Evolutionary conservation across 1,139 yeast species (phyloP).

Genomic region (Lodderomyces metapsilosis): DNA sequence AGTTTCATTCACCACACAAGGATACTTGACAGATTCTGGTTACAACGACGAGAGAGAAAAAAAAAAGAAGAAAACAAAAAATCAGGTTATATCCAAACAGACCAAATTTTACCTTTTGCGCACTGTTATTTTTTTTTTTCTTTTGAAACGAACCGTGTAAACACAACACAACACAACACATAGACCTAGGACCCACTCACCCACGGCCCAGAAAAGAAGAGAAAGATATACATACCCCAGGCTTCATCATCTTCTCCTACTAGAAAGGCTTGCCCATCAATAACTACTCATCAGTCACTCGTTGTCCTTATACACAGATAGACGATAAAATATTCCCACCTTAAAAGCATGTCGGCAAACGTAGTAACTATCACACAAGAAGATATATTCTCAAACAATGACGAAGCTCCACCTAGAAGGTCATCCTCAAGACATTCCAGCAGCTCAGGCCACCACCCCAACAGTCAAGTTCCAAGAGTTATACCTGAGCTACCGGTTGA

Average conservation of each 20-base stretch:
- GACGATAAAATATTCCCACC: too few relatives aligned
- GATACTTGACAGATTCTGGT: too few relatives aligned
- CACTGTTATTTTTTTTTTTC: background rate
- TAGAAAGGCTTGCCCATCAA: too few relatives aligned
- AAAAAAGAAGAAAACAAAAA: too few relatives aligned
- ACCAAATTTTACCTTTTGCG: background rate
- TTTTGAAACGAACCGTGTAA: background rate
- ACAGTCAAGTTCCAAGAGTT: background rate
- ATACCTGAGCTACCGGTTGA: slow-evolving; percentile 5
- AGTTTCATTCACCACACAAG: too few relatives aligned
- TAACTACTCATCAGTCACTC: too few relatives aligned
- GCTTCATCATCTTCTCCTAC: too few relatives aligned
- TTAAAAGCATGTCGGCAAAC: slow-evolving; percentile 2
- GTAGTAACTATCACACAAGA: background rate
- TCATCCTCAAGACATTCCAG: slow-evolving; percentile 2
- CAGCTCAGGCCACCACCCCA: background rate
- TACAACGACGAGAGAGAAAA: background rate
- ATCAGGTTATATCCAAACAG: background rate
- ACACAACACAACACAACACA: background rate
- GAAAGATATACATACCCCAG: too few relatives aligned
- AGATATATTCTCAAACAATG: background rate
- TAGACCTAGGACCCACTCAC: too few relatives aligned
- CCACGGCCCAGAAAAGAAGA: too few relatives aligned
- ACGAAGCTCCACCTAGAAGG: slow-evolving; percentile 1
- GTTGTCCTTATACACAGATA: too few relatives aligned